Percentiles rank a stretch among this genome's conserved stretches.
Evolutionary conservation across 2,329 filamentous ascomycete genomes (phyloP).

Genomic region (Madurella fahalii): DNA sequence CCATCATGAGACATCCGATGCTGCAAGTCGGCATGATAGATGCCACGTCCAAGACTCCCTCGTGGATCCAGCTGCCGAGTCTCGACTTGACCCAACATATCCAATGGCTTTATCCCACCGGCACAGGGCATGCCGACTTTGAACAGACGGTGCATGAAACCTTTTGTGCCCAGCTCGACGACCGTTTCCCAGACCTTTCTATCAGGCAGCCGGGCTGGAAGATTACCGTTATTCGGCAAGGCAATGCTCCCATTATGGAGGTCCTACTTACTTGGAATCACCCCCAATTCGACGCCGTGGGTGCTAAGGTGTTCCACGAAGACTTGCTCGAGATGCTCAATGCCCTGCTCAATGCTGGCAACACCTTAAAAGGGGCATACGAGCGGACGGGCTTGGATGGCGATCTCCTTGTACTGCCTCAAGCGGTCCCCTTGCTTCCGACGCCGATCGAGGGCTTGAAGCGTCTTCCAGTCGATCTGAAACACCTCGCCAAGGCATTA

Average conservation of each 20-base stretch:
- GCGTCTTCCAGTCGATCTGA: background rate
- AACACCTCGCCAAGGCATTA: background rate
- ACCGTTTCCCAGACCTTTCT: slow-evolving; percentile 13
- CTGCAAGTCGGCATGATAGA: slow-evolving; percentile 18
- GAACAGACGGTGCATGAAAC: too few species aligned
- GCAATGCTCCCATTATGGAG: slow-evolving; percentile 14
- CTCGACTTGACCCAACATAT: slow-evolving; percentile 19
- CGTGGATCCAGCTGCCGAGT: slow-evolving; percentile 19
- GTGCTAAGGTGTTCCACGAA: slow-evolving; percentile 20
- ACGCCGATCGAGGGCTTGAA: slow-evolving; percentile 24
- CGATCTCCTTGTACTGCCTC: slow-evolving; percentile 25
- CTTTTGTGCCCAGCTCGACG: slow-evolving; percentile 17
- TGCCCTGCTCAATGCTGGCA: too few species aligned
- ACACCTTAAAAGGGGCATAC: slow-evolving; percentile 16
- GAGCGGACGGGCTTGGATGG: slow-evolving; percentile 24
- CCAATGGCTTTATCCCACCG: slow-evolving; percentile 15
- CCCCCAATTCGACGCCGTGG: too few species aligned
- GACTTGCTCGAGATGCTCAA: slow-evolving; percentile 30
- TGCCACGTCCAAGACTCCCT: slow-evolving; percentile 16
- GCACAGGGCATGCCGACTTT: slow-evolving; percentile 9
- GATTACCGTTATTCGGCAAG: slow-evolving; percentile 16
- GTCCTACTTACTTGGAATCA: slow-evolving; percentile 18
- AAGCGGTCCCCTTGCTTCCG: slow-evolving; percentile 28
- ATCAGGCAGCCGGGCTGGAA: slow-evolving; percentile 16
- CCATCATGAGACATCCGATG: slow-evolving; percentile 22